A percentile compares a stretch with the other conserved stretches of the same genome.
Evolutionary conservation across 345 rosid species (phyloP).

Genomic region (Hirschfeldia incana): DNA sequence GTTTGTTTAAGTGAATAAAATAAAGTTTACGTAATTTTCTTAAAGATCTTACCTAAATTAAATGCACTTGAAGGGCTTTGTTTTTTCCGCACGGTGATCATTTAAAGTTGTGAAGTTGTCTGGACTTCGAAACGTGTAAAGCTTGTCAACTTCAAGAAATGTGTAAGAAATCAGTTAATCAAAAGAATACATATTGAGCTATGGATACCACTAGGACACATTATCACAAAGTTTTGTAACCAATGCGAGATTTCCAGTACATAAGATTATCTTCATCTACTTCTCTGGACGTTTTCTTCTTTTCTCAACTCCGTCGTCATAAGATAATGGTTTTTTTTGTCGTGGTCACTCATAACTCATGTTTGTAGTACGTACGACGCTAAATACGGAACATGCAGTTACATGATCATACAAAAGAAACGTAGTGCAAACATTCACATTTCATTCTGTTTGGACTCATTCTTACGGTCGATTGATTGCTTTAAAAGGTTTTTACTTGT

Average conservation of each 20-base stretch:
- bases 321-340: background rate
- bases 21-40: slow-evolving; percentile 5
- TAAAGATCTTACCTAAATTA: slow-evolving; percentile 11
- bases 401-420: background rate
- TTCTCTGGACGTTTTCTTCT: background rate
- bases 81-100: slow-evolving; percentile 16
- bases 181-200: background rate
- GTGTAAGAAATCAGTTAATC: background rate
- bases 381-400: background rate
- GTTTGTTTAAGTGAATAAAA: background rate
- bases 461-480: background rate
- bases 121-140: slow-evolving; percentile 16
- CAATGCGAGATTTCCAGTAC: background rate
- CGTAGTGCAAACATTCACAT: background rate
- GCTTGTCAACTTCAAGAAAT: slow-evolving; percentile 5
- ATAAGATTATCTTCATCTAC: background rate
- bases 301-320: background rate
- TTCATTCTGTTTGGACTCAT: background rate
- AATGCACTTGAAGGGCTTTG: slow-evolving; percentile 25
- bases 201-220: background rate
- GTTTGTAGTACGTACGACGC: background rate
- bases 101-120: slow-evolving; percentile 5
- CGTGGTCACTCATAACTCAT: too few relatives aligned
- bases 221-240: background rate
- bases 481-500: background rate